These are phyloP conservation scores for Coelastrella sp. DNA, from an alignment of 139 green algal genomes.

Conservation along the genomic window DNA sequence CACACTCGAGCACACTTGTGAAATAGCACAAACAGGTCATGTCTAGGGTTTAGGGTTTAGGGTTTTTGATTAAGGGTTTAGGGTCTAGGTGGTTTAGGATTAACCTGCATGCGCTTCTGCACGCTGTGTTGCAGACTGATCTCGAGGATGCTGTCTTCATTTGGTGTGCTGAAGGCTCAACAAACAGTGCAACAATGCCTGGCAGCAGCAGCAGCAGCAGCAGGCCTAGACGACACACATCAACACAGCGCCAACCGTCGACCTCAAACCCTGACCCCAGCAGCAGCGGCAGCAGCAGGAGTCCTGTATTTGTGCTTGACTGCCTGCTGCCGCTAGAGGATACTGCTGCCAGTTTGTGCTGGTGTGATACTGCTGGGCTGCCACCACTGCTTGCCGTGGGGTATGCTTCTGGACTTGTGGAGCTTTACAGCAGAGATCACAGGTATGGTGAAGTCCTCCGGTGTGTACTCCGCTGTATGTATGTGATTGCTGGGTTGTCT, in stretches of 20 bases:
- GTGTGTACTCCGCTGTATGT: no score
- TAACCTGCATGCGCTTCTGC: no score
- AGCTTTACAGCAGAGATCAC: constrained; percentile 47
- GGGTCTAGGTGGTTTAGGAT: no score
- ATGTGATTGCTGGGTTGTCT: no score
- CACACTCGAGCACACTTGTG: no score
- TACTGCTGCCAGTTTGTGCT: constrained; percentile 54
- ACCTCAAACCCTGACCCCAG: neutral
- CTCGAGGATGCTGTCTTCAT: constrained; percentile 59
- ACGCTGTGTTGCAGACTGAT: constrained; percentile 19
- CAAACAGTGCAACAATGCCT: neutral
- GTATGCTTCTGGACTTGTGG: constrained; percentile 33
- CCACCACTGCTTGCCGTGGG: constrained; percentile 52
- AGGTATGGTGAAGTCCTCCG: neutral
- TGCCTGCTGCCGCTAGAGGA: constrained; percentile 54
- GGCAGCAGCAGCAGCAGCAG: constrained; percentile 22
- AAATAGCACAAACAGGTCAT: no score
- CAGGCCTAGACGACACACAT: neutral
- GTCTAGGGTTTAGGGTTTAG: no score
- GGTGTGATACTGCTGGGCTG: constrained; percentile 51
- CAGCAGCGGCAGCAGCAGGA: neutral
- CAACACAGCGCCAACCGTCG: neutral
- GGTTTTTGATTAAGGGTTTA: no score
- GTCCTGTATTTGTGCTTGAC: constrained; percentile 51
- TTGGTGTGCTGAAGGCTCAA: constrained; percentile 52